A percentile compares a stretch with the other conserved stretches of the same genome.
phyloP scores from a whole-genome alignment of 768 basidiomycete genomes.

The Strobilomyces dryophilus region DNA sequence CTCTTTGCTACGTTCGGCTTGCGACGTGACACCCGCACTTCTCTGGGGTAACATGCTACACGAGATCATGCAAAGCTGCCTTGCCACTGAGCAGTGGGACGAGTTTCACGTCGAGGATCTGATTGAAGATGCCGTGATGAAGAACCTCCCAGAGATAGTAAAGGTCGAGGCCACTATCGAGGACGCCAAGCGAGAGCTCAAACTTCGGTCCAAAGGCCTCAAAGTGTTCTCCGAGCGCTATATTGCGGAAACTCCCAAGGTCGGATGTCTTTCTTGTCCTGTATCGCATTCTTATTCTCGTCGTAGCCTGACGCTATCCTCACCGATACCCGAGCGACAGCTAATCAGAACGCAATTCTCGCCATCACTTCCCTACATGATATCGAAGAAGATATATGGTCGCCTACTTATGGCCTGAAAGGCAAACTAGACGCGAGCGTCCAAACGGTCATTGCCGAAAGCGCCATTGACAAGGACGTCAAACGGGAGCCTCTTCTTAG shows the following conservation, averaged over 20 bases:
- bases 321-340: conserved; percentile 57
- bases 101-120: conserved; percentile 54
- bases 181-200: conserved; percentile 63
- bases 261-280: conserved; percentile 22
- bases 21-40: conserved; percentile 60
- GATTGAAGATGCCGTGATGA: conserved; percentile 52
- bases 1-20: conserved; percentile 52
- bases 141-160: conserved; percentile 57
- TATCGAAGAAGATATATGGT: conserved; percentile 97
- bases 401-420: conserved; percentile 89
- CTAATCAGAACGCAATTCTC: conserved; percentile 49
- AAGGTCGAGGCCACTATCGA: conserved; percentile 54
- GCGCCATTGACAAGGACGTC: conserved; percentile 21
- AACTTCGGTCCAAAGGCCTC: conserved; percentile 59
- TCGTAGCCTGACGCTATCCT: conserved; percentile 60
- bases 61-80: conserved; percentile 81
- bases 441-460: conserved; percentile 57
- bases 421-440: conserved; percentile 95
- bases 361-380: conserved; percentile 77
- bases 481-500: conserved; percentile 20
- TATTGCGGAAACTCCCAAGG: conserved; percentile 62
- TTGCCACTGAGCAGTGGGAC: conserved; percentile 60
- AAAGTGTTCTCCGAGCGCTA: conserved; percentile 63
- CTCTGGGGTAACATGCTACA: conserved; percentile 95
- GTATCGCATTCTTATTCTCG: not conserved